phyloP scores from a whole-genome alignment of 257 asterid genomes.

The Nyctanthes arbortristis region DNA sequence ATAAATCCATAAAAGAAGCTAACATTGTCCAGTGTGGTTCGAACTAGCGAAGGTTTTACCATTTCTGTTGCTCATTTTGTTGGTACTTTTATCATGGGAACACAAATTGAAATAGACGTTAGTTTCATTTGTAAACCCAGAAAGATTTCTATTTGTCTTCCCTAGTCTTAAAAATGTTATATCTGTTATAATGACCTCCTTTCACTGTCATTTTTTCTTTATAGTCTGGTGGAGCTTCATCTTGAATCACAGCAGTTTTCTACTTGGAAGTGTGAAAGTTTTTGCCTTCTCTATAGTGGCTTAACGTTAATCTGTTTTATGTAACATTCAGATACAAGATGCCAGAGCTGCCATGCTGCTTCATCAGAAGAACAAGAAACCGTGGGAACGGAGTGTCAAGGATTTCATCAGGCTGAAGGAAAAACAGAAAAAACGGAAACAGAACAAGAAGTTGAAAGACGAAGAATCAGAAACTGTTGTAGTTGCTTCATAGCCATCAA shows the following conservation, averaged over 20 bases:
- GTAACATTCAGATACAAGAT: constrained; percentile 64
- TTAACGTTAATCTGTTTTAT: not conserved
- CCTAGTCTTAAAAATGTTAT: no score
- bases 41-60: not conserved
- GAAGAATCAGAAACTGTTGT: constrained; percentile 13
- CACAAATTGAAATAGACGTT: not conserved
- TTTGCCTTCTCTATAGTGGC: not conserved
- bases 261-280: no score
- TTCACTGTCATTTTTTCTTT: not conserved
- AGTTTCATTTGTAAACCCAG: not conserved
- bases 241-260: not conserved
- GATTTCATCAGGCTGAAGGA: constrained; percentile 58
- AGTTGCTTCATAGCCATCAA: constrained; percentile 21
- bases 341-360: constrained; percentile 94
- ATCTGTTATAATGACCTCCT: not conserved
- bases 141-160: not conserved
- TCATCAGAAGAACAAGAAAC: constrained; percentile 58
- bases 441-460: constrained; percentile 39
- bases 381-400: constrained; percentile 75
- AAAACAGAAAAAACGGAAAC: constrained; percentile 59
- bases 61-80: not conserved
- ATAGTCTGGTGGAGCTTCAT: not conserved
- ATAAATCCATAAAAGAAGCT: not conserved
- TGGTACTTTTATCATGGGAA: not conserved
- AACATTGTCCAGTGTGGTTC: not conserved